Conservation (phyloP, 1,284 basidiomycete genomes). For the Naganishia sp. region DNA sequence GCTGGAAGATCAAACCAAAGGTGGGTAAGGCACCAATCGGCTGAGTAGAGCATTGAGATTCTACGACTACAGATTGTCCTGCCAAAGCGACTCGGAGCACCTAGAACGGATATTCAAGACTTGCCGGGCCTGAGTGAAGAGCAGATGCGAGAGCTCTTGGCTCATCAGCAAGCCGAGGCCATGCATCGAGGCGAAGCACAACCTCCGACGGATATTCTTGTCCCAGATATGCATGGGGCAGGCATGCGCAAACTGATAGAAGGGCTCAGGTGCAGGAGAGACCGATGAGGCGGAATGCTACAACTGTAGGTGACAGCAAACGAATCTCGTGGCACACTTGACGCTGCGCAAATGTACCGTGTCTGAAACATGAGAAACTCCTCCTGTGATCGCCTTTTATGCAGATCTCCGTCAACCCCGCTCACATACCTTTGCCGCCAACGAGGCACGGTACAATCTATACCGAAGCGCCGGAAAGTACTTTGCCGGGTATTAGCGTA, state of each 20-base stretch:
- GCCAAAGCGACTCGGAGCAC: conserved; percentile 25
- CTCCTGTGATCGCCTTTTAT: background rate
- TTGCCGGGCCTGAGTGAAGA: conserved; percentile 13
- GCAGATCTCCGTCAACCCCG: conserved; percentile 19
- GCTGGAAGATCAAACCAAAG: conserved; percentile 28
- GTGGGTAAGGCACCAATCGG: conserved; percentile 4
- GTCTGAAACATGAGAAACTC: background rate
- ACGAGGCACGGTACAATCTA: conserved; percentile 12
- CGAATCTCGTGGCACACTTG: conserved; percentile 17
- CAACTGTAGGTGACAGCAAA: conserved; percentile 25
- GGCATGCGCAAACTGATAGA: background rate
- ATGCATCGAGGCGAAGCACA: background rate
- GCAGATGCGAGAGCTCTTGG: conserved; percentile 10
- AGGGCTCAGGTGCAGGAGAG: background rate
- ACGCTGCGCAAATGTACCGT: background rate
- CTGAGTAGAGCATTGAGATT: background rate
- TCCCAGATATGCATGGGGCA: background rate
- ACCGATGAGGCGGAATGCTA: background rate
- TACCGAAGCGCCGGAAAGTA: background rate
- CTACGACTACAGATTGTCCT: conserved; percentile 22
- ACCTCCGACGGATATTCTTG: background rate
- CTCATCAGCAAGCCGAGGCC: background rate
- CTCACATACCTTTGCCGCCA: conserved; percentile 27
- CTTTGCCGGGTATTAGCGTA: conserved; percentile 11
- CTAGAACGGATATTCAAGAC: conserved; percentile 11